Conservation (phyloP, 345 rosid genomes). For the Citrus maxima region DNA sequence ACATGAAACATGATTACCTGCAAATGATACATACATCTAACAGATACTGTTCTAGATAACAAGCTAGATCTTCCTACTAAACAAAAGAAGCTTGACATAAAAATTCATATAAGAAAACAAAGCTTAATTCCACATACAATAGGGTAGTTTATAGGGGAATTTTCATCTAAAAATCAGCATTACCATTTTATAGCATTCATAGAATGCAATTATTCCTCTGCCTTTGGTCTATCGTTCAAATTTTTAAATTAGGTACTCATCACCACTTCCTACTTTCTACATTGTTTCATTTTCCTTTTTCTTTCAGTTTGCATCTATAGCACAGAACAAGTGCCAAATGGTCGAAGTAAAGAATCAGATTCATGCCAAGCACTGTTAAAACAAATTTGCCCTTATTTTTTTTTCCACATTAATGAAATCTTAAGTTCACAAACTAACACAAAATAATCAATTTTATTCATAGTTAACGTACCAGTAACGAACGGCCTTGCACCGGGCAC, state of each 20-base stretch:
- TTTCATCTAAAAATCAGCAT: background rate
- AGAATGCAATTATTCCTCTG: background rate
- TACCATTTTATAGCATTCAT: background rate
- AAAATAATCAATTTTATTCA: background rate
- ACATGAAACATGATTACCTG: background rate
- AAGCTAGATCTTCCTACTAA: background rate
- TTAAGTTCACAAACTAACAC: background rate
- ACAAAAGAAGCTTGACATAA: background rate
- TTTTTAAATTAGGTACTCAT: background rate
- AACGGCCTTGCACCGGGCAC: constrained; percentile 83
- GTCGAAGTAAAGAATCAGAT: constrained; percentile 8
- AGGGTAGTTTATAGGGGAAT: background rate
- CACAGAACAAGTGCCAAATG: constrained; percentile 1
- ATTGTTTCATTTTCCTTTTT: background rate
- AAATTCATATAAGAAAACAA: background rate
- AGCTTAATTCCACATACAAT: background rate
- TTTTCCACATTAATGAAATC: background rate
- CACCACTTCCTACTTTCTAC: background rate
- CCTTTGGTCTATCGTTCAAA: background rate
- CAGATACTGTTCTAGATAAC: background rate
- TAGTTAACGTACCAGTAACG: constrained; percentile 75
- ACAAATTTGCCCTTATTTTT: background rate
- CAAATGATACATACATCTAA: background rate
- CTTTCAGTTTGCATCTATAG: background rate
- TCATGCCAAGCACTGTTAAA: background rate